Evolutionary conservation across 345 rosid genomes (phyloP).

Genomic region (Odontarrhena argentea): DNA sequence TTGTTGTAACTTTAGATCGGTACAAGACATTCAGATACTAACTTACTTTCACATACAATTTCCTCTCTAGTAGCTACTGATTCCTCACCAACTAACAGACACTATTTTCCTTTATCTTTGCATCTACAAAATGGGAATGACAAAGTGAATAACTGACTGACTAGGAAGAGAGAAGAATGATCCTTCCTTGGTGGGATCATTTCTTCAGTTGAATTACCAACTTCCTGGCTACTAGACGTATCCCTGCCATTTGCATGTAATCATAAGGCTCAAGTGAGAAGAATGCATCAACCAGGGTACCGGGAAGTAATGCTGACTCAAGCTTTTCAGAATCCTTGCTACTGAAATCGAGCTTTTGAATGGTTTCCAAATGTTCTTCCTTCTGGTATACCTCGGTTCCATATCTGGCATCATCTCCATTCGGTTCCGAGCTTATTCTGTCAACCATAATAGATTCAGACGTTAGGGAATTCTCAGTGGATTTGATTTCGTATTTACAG

Average conservation of each 20-base stretch:
- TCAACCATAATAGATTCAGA: conserved; percentile 19
- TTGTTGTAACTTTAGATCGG: neutral
- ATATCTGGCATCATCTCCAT: conserved; percentile 43
- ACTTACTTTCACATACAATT: neutral
- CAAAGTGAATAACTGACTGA: conserved; percentile 16
- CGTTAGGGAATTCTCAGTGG: conserved; percentile 5
- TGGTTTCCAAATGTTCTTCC: conserved; percentile 47
- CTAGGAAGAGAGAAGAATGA: conserved; percentile 1
- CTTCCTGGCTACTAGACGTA: conserved; percentile 61
- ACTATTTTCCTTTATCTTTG: neutral
- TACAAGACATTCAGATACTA: conserved; percentile 17
- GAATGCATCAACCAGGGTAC: conserved; percentile 66
- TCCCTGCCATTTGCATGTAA: conserved; percentile 66
- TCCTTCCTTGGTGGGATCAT: conserved; percentile 21
- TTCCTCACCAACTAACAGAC: neutral
- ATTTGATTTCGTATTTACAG: neutral
- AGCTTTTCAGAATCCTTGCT: conserved; percentile 51
- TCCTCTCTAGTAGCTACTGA: conserved; percentile 25
- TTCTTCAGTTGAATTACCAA: conserved; percentile 47
- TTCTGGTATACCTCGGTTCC: conserved; percentile 60
- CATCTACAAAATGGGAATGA: conserved; percentile 8
- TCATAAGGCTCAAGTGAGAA: conserved; percentile 69
- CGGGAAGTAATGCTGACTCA: conserved; percentile 44
- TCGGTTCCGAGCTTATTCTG: conserved; percentile 66
- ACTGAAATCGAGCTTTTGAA: conserved; percentile 58